These are phyloP conservation scores for Penicillium soppii DNA, from an alignment of 495 filamentous ascomycete genomes.

Conservation along the genomic window DNA sequence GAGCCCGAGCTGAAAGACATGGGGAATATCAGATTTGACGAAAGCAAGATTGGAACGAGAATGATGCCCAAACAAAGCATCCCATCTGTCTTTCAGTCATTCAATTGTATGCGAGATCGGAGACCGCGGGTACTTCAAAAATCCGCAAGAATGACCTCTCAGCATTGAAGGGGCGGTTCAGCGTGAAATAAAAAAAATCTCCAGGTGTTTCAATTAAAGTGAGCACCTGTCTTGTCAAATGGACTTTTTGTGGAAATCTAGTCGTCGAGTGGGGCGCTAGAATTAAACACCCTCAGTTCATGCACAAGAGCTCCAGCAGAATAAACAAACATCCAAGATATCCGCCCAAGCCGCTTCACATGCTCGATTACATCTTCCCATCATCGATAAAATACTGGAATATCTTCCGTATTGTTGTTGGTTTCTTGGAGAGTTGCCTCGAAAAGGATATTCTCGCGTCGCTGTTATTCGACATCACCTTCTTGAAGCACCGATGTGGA, in stretches of 20 bases:
- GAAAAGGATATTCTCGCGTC: slow-evolving; percentile 38
- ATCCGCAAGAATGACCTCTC: too few relatives aligned
- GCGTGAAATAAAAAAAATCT: too few relatives aligned
- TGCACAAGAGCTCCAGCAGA: slow-evolving; percentile 38
- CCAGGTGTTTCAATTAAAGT: too few relatives aligned
- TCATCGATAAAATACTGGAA: slow-evolving; percentile 24
- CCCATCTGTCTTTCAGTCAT: too few relatives aligned
- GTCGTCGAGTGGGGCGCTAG: background rate
- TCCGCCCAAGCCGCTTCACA: slow-evolving; percentile 37
- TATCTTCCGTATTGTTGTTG: slow-evolving; percentile 7
- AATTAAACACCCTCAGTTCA: slow-evolving; percentile 37
- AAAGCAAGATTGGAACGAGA: background rate
- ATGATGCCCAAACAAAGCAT: too few relatives aligned
- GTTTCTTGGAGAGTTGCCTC: slow-evolving; percentile 26
- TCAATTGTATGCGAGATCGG: too few relatives aligned
- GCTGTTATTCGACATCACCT: slow-evolving; percentile 27
- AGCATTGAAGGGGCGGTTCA: too few relatives aligned
- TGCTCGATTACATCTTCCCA: slow-evolving; percentile 37
- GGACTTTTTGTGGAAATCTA: too few relatives aligned
- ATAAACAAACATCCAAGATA: slow-evolving; percentile 45
- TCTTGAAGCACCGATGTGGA: slow-evolving; percentile 18
- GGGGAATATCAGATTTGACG: slow-evolving; percentile 1
- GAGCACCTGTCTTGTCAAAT: too few relatives aligned
- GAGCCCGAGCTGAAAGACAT: slow-evolving; percentile 24
- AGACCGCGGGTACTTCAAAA: too few relatives aligned